Conservation (phyloP, 176 grass and related monocot species). For the Chrysopogon serrulatus region DNA sequence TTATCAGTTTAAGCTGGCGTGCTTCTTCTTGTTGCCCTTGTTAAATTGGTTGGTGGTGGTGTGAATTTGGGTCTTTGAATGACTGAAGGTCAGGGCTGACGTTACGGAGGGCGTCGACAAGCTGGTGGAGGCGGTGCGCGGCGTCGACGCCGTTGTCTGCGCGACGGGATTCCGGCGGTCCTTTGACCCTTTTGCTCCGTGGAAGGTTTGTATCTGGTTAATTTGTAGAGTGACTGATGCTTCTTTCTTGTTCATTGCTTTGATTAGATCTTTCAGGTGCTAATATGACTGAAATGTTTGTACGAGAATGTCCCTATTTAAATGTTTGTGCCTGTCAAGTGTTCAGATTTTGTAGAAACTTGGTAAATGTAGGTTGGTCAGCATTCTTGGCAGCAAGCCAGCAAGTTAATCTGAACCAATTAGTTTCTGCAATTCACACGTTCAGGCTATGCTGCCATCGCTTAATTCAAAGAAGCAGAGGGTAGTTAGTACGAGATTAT, state of each 20-base stretch:
- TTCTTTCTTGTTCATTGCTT: neutral
- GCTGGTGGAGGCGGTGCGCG: slow-evolving; percentile 44
- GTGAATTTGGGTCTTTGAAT: neutral
- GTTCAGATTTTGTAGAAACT: neutral
- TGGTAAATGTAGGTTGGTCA: neutral
- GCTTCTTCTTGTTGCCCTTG: neutral
- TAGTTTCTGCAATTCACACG: neutral
- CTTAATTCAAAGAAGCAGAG: neutral
- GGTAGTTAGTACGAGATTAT: neutral
- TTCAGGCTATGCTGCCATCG: neutral
- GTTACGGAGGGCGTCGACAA: slow-evolving; percentile 52
- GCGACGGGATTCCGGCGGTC: slow-evolving; percentile 63
- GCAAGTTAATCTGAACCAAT: neutral
- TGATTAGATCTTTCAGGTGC: neutral
- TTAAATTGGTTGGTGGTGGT: neutral
- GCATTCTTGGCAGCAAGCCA: neutral
- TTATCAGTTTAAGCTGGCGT: neutral
- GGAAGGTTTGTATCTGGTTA: slow-evolving; percentile 46
- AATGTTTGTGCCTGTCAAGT: neutral
- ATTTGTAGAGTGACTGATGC: neutral
- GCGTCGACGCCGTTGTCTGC: slow-evolving; percentile 56
- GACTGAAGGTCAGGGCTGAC: slow-evolving; percentile 54
- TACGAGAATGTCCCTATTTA: neutral
- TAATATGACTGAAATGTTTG: neutral
- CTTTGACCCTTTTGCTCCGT: slow-evolving; percentile 61